A percentile compares a stretch with the other conserved stretches of the same genome.
phyloP scores from a whole-genome alignment of 192 early-diverging fungal genomes.

The Backusella circina region DNA sequence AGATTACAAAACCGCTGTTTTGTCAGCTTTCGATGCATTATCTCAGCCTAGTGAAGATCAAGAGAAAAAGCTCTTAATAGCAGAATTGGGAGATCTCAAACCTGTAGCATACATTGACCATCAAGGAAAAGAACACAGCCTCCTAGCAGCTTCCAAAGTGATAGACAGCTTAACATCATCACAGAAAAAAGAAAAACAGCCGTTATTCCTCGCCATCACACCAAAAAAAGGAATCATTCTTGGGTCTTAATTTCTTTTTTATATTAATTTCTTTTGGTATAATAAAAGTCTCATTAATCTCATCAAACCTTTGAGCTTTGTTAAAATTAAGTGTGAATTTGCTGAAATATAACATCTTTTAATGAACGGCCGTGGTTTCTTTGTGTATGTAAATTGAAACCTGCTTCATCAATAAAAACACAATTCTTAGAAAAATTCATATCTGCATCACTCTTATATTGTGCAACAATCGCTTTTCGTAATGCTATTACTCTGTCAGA shows the following conservation, averaged over 20 bases:
- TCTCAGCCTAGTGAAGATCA: slow-evolving; percentile 10
- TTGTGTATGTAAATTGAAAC: slow-evolving; percentile 16
- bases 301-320: no score
- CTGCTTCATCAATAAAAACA: slow-evolving; percentile 32
- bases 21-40: slow-evolving; percentile 15
- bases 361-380: slow-evolving; percentile 10
- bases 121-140: slow-evolving; percentile 14
- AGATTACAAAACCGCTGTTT: slow-evolving; percentile 11
- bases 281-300: no score
- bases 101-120: slow-evolving; percentile 12
- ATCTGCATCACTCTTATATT: slow-evolving; percentile 12
- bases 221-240: not conserved
- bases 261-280: no score
- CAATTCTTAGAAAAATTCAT: slow-evolving; percentile 19
- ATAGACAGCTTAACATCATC: slow-evolving; percentile 2
- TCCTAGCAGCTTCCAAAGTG: slow-evolving; percentile 5
- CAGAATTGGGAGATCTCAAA: slow-evolving; percentile 14
- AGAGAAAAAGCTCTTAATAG: slow-evolving; percentile 18
- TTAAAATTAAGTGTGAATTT: no score
- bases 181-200: not conserved
- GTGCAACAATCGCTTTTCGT: not conserved
- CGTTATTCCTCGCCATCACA: not conserved
- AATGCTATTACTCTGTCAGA: slow-evolving; percentile 9
- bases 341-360: no score
- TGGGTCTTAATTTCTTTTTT: no score